A percentile compares a stretch with the other conserved stretches of the same genome.
Conservation (phyloP, 1,284 basidiomycete genomes). For the Ganoderma lingzhi region DNA sequence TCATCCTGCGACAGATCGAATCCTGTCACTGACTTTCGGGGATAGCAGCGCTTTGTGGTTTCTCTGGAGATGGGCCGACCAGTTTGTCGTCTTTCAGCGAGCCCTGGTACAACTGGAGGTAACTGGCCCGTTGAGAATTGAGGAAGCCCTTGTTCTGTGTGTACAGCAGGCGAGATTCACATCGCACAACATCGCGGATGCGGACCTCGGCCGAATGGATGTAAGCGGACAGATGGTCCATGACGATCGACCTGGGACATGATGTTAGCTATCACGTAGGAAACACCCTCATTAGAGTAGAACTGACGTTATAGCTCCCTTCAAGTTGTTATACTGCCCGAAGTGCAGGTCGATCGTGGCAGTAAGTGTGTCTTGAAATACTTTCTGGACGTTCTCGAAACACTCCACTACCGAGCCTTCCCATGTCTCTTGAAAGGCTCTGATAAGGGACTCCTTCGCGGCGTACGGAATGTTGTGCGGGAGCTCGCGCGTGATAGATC, state of each 20-base stretch:
- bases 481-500: constrained; percentile 57
- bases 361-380: constrained; percentile 36
- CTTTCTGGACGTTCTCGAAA: constrained; percentile 45
- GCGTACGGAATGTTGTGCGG: constrained; percentile 59
- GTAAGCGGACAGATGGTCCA: constrained; percentile 3
- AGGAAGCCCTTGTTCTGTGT: constrained; percentile 27
- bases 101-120: background rate
- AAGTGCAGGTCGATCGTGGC: constrained; percentile 41
- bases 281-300: background rate
- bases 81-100: background rate
- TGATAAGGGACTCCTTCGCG: constrained; percentile 53
- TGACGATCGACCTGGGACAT: constrained; percentile 6
- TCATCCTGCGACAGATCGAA: background rate
- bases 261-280: background rate
- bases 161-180: constrained; percentile 26
- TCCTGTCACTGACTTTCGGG: background rate
- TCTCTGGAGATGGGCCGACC: background rate
- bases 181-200: constrained; percentile 22
- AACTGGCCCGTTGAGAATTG: background rate
- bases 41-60: background rate
- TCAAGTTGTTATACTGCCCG: constrained; percentile 38
- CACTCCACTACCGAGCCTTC: constrained; percentile 45
- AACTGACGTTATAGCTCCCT: constrained; percentile 39
- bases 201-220: constrained; percentile 8
- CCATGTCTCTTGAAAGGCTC: constrained; percentile 50